These are phyloP conservation scores for Lactuca saligna DNA, from an alignment of 129 eudicot genomes.

Conservation along the genomic window DNA sequence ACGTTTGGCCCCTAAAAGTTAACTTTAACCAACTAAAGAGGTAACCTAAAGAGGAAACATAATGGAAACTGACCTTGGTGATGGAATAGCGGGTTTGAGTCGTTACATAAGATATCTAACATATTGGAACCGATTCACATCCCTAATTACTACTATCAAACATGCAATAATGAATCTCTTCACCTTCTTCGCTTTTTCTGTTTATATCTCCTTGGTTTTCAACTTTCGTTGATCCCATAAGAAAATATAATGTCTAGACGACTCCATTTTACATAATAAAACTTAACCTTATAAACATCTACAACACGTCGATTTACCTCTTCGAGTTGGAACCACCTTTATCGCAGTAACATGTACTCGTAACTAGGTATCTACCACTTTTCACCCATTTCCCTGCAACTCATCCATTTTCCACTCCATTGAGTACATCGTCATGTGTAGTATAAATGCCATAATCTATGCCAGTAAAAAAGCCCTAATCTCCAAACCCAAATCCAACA, in stretches of 20 bases:
- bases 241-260: conserved; percentile 26
- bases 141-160: conserved; percentile 2
- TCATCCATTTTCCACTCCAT: conserved; percentile 34
- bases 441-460: too few relatives aligned
- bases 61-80: too few relatives aligned
- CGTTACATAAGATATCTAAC: not conserved
- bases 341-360: conserved; percentile 34
- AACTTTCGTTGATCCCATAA: conserved; percentile 40
- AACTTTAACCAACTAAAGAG: too few relatives aligned
- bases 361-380: conserved; percentile 42
- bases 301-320: conserved; percentile 36
- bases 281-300: conserved; percentile 40
- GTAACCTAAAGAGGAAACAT: too few relatives aligned
- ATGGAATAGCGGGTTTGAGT: too few relatives aligned
- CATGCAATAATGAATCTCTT: conserved; percentile 16
- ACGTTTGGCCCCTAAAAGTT: too few relatives aligned
- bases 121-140: not conserved
- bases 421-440: too few relatives aligned
- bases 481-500: too few relatives aligned
- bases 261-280: conserved; percentile 34
- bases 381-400: conserved; percentile 38
- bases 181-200: conserved; percentile 13
- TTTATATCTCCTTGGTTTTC: conserved; percentile 26
- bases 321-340: conserved; percentile 32
- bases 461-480: too few relatives aligned